Evolutionary conservation across 257 asterid species (phyloP).

Genomic region (Solanum etuberosum): DNA sequence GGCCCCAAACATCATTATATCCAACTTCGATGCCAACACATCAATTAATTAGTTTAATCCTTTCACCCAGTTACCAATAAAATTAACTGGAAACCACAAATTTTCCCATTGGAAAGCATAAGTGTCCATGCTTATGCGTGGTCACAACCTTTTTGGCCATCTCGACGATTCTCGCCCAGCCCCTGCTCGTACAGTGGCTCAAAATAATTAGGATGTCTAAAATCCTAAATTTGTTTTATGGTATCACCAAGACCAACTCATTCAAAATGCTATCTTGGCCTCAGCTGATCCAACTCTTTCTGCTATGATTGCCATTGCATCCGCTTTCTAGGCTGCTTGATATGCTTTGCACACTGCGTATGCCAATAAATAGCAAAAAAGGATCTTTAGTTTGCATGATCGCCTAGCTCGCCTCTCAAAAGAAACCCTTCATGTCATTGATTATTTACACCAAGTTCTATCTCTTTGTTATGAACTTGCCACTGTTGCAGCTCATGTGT

Average conservation of each 20-base stretch:
- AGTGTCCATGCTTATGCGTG: background rate
- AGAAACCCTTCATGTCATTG: background rate
- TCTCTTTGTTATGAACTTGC: background rate
- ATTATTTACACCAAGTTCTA: background rate
- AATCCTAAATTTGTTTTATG: background rate
- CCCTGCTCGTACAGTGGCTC: background rate
- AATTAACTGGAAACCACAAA: background rate
- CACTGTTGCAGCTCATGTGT: background rate
- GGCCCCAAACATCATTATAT: background rate
- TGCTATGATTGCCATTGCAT: background rate
- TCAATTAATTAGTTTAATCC: too few species aligned
- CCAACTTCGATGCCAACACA: background rate
- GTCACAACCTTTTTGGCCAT: background rate
- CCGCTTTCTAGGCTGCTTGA: background rate
- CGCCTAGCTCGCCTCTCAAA: background rate
- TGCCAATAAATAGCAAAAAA: background rate
- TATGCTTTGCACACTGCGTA: background rate
- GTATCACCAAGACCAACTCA: background rate
- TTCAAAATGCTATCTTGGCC: background rate
- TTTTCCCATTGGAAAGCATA: background rate
- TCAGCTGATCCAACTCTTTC: background rate
- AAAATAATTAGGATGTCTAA: background rate
- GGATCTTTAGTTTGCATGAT: background rate
- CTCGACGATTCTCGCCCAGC: background rate
- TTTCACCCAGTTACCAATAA: background rate